Conservation (phyloP, 768 basidiomycete genomes). For the Kwoniella pini region DNA sequence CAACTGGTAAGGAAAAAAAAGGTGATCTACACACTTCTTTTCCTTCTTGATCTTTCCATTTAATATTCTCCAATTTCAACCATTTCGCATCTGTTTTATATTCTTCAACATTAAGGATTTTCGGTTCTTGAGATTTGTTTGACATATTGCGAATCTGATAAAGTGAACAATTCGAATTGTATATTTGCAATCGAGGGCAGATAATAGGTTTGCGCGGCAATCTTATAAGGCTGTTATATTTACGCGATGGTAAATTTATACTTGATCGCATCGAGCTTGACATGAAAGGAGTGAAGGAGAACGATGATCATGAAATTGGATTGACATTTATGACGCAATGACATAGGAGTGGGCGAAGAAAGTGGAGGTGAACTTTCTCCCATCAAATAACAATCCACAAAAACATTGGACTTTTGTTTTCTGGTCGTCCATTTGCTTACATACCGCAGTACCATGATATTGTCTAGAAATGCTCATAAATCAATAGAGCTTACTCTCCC, state of each 20-base stretch:
- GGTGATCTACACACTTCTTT: constrained; percentile 67
- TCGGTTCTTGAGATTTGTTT: constrained; percentile 54
- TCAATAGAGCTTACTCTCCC: no score
- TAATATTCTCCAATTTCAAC: constrained; percentile 78
- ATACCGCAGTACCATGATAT: no score
- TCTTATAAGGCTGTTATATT: background rate
- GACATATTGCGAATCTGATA: constrained; percentile 13
- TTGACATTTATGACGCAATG: no score
- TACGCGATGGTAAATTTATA: background rate
- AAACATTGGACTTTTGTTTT: no score
- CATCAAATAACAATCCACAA: background rate
- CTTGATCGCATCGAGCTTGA: constrained; percentile 2
- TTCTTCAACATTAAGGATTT: constrained; percentile 59
- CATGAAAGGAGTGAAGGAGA: background rate
- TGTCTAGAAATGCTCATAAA: no score
- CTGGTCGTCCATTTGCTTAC: no score
- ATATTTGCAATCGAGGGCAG: background rate
- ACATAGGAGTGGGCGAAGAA: background rate
- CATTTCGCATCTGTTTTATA: constrained; percentile 63
- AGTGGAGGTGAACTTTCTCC: background rate
- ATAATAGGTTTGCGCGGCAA: background rate
- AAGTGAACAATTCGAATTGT: background rate
- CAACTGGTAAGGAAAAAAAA: no score
- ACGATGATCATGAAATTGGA: background rate
- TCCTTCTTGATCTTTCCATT: constrained; percentile 76